phyloP scores from a whole-genome alignment of 768 basidiomycete species.

The Sporobolomyces roseus region DNA sequence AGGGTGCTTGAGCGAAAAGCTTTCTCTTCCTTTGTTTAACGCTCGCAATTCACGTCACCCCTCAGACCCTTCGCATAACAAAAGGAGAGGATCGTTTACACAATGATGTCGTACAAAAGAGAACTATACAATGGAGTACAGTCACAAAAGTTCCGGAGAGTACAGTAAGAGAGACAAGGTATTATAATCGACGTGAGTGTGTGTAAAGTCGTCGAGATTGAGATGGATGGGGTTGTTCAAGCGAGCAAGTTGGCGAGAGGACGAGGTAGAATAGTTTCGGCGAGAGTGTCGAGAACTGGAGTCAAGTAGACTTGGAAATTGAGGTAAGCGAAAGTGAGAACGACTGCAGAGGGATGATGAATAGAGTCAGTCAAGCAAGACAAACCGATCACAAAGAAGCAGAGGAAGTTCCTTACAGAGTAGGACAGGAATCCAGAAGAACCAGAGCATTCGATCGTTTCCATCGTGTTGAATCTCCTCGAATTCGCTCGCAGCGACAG shows the following conservation, averaged over 20 bases:
- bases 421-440: conserved; percentile 51
- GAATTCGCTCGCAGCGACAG: conserved; percentile 19
- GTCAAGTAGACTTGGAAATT: conserved; percentile 17
- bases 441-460: conserved; percentile 49
- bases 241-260: conserved; percentile 11
- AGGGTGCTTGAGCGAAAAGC: too few relatives aligned
- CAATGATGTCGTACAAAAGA: too few relatives aligned
- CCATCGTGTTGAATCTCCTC: background rate
- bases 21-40: too few relatives aligned
- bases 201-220: too few relatives aligned
- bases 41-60: too few relatives aligned
- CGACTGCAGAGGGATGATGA: conserved; percentile 9
- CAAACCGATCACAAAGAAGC: background rate
- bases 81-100: too few relatives aligned
- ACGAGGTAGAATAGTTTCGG: conserved; percentile 28
- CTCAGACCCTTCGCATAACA: too few relatives aligned
- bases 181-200: too few relatives aligned
- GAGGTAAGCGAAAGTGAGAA: conserved; percentile 23
- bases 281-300: conserved; percentile 31
- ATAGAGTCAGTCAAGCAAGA: background rate
- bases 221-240: too few relatives aligned
- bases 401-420: conserved; percentile 8
- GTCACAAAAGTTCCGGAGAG: too few relatives aligned
- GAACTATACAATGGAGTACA: too few relatives aligned
- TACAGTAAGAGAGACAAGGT: too few relatives aligned